Conservation (phyloP, 2,329 filamentous ascomycete species). For the Acarospora socialis region DNA sequence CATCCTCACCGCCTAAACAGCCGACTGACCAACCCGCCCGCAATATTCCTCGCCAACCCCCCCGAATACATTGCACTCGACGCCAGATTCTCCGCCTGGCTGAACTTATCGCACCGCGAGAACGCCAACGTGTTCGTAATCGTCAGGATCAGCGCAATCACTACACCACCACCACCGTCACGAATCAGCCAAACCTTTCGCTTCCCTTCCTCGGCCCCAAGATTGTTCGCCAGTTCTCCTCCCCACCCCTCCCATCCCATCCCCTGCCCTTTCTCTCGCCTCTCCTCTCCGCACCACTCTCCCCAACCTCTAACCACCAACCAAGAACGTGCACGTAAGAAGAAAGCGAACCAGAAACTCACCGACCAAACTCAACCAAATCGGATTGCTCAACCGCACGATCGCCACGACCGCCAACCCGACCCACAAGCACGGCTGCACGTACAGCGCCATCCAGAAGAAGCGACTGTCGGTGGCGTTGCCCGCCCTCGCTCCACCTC, state of each 20-base stretch:
- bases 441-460: slow-evolving; percentile 37
- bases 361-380: slow-evolving; percentile 39
- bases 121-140: slow-evolving; percentile 39
- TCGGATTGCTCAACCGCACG: slow-evolving; percentile 30
- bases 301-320: too few species aligned
- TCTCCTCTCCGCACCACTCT: background rate
- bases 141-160: slow-evolving; percentile 34
- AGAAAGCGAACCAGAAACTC: slow-evolving; percentile 19
- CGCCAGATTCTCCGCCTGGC: slow-evolving; percentile 44
- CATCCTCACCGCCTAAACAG: slow-evolving; percentile 30
- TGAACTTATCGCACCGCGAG: slow-evolving; percentile 37
- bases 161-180: slow-evolving; percentile 17
- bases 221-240: background rate
- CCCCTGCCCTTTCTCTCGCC: background rate
- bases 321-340: too few species aligned
- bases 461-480: slow-evolving; percentile 36
- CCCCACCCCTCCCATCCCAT: background rate
- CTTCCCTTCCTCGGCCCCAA: too few species aligned
- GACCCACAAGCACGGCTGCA: slow-evolving; percentile 34
- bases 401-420: slow-evolving; percentile 34
- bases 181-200: background rate
- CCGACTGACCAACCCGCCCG: slow-evolving; percentile 40
- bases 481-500: slow-evolving; percentile 15
- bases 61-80: slow-evolving; percentile 38
- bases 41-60: slow-evolving; percentile 39